Conservation (phyloP, 202 grass and related monocot species). For the Panicum virgatum region DNA sequence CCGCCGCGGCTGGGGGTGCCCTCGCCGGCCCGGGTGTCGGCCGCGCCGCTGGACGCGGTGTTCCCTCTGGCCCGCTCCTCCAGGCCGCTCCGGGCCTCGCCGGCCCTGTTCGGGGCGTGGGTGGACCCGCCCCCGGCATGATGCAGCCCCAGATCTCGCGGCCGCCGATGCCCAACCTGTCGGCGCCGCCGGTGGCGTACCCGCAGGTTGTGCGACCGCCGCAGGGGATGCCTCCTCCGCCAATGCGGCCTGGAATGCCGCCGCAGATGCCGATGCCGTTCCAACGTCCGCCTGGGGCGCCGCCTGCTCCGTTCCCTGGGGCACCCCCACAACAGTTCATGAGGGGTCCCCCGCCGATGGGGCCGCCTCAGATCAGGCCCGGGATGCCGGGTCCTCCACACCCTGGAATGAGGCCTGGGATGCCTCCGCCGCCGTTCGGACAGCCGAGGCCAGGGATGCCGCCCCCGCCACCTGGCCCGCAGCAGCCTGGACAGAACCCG, state of each 20-base stretch:
- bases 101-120: constrained; percentile 76
- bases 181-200: constrained; percentile 73
- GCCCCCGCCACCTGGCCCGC: constrained; percentile 67
- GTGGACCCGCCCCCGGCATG: constrained; percentile 86
- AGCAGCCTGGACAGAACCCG: constrained; percentile 87
- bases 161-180: constrained; percentile 79
- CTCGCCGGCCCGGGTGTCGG: constrained; percentile 69
- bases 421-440: constrained; percentile 71
- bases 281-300: constrained; percentile 59
- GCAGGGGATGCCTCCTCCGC: constrained; percentile 38
- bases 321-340: constrained; percentile 73
- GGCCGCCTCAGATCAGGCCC: constrained; percentile 65
- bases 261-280: constrained; percentile 61
- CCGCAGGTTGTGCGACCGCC: constrained; percentile 87
- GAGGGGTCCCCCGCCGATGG: constrained; percentile 72
- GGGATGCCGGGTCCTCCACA: constrained; percentile 70
- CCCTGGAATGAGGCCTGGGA: constrained; percentile 88
- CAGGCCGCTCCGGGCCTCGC: constrained; percentile 86
- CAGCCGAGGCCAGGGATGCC: constrained; percentile 84
- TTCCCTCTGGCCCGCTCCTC: constrained; percentile 74
- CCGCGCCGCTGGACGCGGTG: constrained; percentile 64
- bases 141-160: constrained; percentile 98
- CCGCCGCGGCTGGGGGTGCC: constrained; percentile 49
- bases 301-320: constrained; percentile 62
- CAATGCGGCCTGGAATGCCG: constrained; percentile 43